phyloP scores from a whole-genome alignment of 164 flowering plant species.

The Dillenia suffruticosa region DNA sequence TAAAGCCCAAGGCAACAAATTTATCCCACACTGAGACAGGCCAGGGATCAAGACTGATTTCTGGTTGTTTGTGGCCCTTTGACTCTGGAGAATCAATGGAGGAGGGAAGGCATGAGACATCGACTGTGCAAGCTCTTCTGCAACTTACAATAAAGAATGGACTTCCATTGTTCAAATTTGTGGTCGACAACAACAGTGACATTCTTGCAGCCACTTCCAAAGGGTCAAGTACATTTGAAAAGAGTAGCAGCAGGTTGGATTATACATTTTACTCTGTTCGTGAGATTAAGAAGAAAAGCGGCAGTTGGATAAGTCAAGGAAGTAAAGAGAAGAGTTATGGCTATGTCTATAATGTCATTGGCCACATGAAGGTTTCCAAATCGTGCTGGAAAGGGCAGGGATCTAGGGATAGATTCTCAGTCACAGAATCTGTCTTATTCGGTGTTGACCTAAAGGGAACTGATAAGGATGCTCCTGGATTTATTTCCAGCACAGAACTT shows the following conservation, averaged over 20 bases:
- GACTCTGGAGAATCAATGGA: constrained; percentile 14
- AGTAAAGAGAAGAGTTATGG: constrained; percentile 38
- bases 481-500: constrained; percentile 47
- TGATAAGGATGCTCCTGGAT: constrained; percentile 28
- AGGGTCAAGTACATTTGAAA: constrained; percentile 23
- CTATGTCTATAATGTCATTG: constrained; percentile 46
- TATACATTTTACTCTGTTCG: constrained; percentile 60
- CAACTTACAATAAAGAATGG: constrained; percentile 50
- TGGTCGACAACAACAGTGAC: constrained; percentile 32
- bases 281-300: constrained; percentile 56
- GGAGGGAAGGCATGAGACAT: constrained; percentile 18
- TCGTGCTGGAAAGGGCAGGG: constrained; percentile 12
- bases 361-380: constrained; percentile 58
- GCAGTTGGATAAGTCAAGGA: constrained; percentile 64
- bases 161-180: constrained; percentile 58
- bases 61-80: neutral
- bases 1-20: constrained; percentile 39
- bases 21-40: no score
- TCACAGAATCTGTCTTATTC: constrained; percentile 50
- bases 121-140: constrained; percentile 46
- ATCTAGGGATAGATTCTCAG: constrained; percentile 13
- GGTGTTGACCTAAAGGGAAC: constrained; percentile 32
- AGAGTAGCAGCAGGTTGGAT: constrained; percentile 32
- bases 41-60: no score
- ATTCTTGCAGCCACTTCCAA: constrained; percentile 55